Conservation (phyloP, 371 early-diverging fungal species). For the Gilbertella persicaria region DNA sequence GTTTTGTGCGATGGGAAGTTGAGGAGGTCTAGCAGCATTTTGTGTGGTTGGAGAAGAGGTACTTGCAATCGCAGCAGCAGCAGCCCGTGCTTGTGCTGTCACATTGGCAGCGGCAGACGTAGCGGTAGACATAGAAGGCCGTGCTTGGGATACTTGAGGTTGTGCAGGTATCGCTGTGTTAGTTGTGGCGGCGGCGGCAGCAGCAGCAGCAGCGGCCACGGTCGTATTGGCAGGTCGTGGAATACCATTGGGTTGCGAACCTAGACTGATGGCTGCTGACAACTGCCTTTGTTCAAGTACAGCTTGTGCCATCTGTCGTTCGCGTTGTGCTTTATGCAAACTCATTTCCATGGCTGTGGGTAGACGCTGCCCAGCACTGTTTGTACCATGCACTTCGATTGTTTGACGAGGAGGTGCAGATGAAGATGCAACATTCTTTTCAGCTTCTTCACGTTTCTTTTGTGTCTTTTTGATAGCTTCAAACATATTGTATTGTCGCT, state of each 20-base stretch:
- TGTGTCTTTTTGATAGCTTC: constrained; percentile 55
- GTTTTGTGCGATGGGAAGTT: constrained; percentile 25
- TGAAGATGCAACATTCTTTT: constrained; percentile 17
- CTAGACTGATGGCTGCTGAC: constrained; percentile 44
- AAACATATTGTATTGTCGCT: constrained; percentile 42
- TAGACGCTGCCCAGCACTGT: constrained; percentile 52
- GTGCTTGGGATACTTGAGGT: constrained; percentile 4
- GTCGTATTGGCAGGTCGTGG: constrained; percentile 5
- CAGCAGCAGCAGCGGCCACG: constrained; percentile 17
- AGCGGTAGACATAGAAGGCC: constrained; percentile 3
- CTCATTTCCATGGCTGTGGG: constrained; percentile 75
- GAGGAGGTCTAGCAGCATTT: constrained; percentile 11
- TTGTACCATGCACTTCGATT: constrained; percentile 47
- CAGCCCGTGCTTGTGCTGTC: constrained; percentile 20
- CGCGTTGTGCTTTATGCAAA: constrained; percentile 72
- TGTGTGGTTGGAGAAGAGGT: constrained; percentile 26
- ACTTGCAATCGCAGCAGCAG: constrained; percentile 21
- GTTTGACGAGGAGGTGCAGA: constrained; percentile 47
- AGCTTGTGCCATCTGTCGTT: constrained; percentile 71
- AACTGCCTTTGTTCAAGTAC: constrained; percentile 70
- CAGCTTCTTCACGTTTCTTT: constrained; percentile 48
- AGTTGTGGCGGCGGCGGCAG: constrained; percentile 8
- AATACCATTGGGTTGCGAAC: constrained; percentile 19
- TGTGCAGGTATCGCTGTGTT: neutral
- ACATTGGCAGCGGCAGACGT: constrained; percentile 15